Percentiles rank a stretch among this genome's conserved stretches.
These are phyloP conservation scores for Penicillium sp. DNA, from an alignment of 2,329 filamentous ascomycete genomes.

Conservation along the genomic window DNA sequence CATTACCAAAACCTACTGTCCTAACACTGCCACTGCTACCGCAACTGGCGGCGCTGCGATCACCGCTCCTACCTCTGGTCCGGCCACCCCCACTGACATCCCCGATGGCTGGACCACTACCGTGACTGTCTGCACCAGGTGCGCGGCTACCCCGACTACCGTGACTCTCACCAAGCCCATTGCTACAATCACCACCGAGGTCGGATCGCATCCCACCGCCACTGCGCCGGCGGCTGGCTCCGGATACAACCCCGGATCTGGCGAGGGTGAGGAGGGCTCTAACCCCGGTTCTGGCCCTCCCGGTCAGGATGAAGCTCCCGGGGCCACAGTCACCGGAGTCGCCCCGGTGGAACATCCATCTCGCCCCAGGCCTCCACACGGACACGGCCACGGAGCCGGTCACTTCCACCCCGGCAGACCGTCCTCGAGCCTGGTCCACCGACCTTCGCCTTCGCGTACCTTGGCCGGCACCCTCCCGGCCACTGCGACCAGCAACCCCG, in stretches of 20 bases:
- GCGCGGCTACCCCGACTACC: conserved; percentile 38
- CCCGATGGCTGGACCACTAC: conserved; percentile 42
- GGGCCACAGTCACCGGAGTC: conserved; percentile 1
- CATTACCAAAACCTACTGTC: conserved; percentile 39
- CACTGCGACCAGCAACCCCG: background rate
- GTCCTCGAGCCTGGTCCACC: conserved; percentile 11
- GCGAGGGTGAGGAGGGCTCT: background rate
- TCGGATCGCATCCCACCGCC: conserved; percentile 8
- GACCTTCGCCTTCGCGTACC: conserved; percentile 7
- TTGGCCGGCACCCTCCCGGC: conserved; percentile 2
- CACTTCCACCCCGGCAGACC: conserved; percentile 8
- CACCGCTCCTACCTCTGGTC: conserved; percentile 9
- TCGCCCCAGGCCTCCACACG: conserved; percentile 1
- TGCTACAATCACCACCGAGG: conserved; percentile 22
- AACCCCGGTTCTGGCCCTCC: background rate
- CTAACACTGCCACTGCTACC: conserved; percentile 32
- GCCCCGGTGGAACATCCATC: background rate
- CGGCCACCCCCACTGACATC: conserved; percentile 22
- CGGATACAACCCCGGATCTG: background rate
- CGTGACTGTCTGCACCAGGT: conserved; percentile 40
- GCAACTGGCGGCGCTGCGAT: conserved; percentile 21
- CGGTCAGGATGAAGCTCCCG: background rate
- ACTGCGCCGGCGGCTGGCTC: conserved; percentile 1
- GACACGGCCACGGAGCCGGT: conserved; percentile 2
- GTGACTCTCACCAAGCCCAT: conserved; percentile 33